Evolutionary conservation across 257 asterid genomes (phyloP).

Genomic region (Solanum habrochaites): DNA sequence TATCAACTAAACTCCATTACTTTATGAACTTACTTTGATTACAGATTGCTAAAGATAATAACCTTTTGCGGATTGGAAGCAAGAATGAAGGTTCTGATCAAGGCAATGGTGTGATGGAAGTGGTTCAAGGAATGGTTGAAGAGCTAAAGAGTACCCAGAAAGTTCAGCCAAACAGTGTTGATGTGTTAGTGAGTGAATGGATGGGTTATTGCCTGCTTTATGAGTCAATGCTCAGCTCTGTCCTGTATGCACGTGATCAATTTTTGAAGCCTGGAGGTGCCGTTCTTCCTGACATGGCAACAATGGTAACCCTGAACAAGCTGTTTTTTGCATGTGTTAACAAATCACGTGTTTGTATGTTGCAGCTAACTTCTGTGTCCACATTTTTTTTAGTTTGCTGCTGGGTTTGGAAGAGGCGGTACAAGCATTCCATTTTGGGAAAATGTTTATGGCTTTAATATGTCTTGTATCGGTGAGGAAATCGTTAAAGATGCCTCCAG

Average conservation of each 20-base stretch:
- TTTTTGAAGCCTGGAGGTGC: slow-evolving; percentile 98
- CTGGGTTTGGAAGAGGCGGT: slow-evolving; percentile 92
- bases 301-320: slow-evolving; percentile 44
- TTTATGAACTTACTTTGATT: neutral
- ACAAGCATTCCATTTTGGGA: slow-evolving; percentile 93
- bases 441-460: slow-evolving; percentile 76
- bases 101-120: slow-evolving; percentile 45
- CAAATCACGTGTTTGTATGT: neutral
- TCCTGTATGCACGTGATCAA: slow-evolving; percentile 81
- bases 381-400: slow-evolving; percentile 46
- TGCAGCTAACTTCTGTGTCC: neutral
- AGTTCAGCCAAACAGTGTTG: slow-evolving; percentile 58
- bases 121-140: slow-evolving; percentile 86
- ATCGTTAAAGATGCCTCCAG: slow-evolving; percentile 59
- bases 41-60: slow-evolving; percentile 77
- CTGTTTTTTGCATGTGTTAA: slow-evolving; percentile 3
- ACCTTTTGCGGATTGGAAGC: slow-evolving; percentile 26
- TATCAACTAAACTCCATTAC: neutral
- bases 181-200: slow-evolving; percentile 88
- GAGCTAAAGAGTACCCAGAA: slow-evolving; percentile 35
- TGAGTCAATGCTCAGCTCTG: slow-evolving; percentile 92
- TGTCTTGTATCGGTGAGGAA: slow-evolving; percentile 78
- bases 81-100: slow-evolving; percentile 4
- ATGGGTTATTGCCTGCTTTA: slow-evolving; percentile 97
- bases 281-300: slow-evolving; percentile 86